Percentiles rank a stretch among this genome's conserved stretches.
phyloP scores from a whole-genome alignment of 2,329 filamentous ascomycete genomes.

The Pseudocercospora cruenta region DNA sequence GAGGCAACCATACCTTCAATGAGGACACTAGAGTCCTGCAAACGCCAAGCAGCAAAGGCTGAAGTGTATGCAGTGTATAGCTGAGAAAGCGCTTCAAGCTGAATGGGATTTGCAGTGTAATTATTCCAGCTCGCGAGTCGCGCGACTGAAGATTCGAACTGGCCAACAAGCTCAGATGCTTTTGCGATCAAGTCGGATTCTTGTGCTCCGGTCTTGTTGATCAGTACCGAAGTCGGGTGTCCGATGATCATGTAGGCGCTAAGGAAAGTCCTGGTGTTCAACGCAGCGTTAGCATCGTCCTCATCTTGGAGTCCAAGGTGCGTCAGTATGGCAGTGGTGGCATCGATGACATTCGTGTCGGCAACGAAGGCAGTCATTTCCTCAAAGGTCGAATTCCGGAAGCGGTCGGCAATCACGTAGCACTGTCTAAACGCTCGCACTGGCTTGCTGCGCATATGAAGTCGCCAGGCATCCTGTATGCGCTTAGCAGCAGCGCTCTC shows the following conservation, averaged over 20 bases:
- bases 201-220: slow-evolving; percentile 71
- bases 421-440: slow-evolving; percentile 69
- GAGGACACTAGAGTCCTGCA: slow-evolving; percentile 74
- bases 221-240: slow-evolving; percentile 77
- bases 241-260: slow-evolving; percentile 80
- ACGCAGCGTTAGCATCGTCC: slow-evolving; percentile 64
- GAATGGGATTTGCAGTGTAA: slow-evolving; percentile 66
- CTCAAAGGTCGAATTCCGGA: slow-evolving; percentile 72
- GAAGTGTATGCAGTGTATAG: slow-evolving; percentile 75
- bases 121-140: slow-evolving; percentile 68
- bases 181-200: slow-evolving; percentile 75
- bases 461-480: slow-evolving; percentile 73
- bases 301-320: slow-evolving; percentile 65
- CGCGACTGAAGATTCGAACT: slow-evolving; percentile 74
- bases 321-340: slow-evolving; percentile 68
- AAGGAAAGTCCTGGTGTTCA: slow-evolving; percentile 76
- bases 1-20: slow-evolving; percentile 85
- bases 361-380: slow-evolving; percentile 70
- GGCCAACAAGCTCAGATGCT: slow-evolving; percentile 74
- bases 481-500: slow-evolving; percentile 65
- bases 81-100: slow-evolving; percentile 66
- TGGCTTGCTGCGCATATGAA: slow-evolving; percentile 59
- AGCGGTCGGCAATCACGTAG: slow-evolving; percentile 70
- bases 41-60: slow-evolving; percentile 82
- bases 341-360: slow-evolving; percentile 66